These are phyloP conservation scores for Aspergillus quadrilineatus DNA, from an alignment of 2,329 filamentous ascomycete genomes.

Conservation along the genomic window DNA sequence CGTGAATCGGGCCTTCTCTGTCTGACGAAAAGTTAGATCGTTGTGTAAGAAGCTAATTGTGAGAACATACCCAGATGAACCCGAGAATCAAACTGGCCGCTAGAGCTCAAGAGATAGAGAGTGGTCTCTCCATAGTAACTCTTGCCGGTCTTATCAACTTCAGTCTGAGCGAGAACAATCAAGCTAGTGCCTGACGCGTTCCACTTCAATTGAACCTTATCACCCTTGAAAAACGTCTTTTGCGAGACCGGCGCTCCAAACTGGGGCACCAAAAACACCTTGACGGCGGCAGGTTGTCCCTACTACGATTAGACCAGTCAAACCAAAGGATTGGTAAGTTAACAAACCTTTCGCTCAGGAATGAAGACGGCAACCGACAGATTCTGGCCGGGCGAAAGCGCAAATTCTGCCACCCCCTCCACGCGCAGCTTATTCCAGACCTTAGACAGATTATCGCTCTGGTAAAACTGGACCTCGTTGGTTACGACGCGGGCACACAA, in stretches of 20 bases:
- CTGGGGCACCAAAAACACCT: conserved; percentile 88
- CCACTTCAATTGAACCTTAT: conserved; percentile 99
- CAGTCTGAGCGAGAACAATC: conserved; percentile 93
- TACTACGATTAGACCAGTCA: conserved; percentile 36
- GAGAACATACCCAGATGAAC: conserved; percentile 64
- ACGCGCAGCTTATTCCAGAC: conserved; percentile 95
- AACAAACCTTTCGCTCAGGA: conserved; percentile 83
- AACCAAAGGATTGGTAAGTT: not conserved
- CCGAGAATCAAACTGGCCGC: conserved; percentile 87
- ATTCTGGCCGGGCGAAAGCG: conserved; percentile 82
- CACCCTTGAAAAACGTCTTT: conserved; percentile 99
- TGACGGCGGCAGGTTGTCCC: conserved; percentile 91
- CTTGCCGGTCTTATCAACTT: conserved; percentile 97
- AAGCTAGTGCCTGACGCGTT: conserved; percentile 87
- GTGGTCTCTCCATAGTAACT: conserved; percentile 99
- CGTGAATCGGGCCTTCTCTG: conserved; percentile 96
- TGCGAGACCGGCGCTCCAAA: conserved; percentile 83
- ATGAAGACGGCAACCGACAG: conserved; percentile 93
- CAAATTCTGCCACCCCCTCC: conserved; percentile 87
- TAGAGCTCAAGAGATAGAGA: conserved; percentile 89
- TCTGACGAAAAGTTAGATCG: conserved; percentile 51
- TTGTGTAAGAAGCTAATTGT: not conserved
- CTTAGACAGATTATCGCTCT: conserved; percentile 77
- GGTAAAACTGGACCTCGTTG: conserved; percentile 97
- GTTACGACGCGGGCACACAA: conserved; percentile 91